phyloP scores from a whole-genome alignment of 2,329 filamentous ascomycete genomes.

The Nothophaeocryptopus gaeumannii region DNA sequence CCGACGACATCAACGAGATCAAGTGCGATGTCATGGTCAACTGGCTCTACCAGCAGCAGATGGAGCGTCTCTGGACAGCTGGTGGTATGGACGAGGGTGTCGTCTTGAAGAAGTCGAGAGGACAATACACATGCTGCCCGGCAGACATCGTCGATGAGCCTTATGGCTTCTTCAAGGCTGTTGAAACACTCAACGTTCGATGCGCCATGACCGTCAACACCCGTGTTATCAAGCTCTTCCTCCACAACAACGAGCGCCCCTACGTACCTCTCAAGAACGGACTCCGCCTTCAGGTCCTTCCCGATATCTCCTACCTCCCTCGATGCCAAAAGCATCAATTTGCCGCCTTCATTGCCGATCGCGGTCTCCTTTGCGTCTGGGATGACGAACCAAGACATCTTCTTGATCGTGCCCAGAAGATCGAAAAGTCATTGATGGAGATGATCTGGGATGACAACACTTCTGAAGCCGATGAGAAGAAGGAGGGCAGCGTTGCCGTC shows the following conservation, averaged over 20 bases:
- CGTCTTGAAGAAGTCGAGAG: constrained; percentile 52
- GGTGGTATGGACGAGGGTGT: constrained; percentile 53
- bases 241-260: constrained; percentile 49
- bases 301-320: constrained; percentile 56
- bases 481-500: constrained; percentile 39
- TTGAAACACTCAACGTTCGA: constrained; percentile 53
- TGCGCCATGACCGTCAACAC: constrained; percentile 61
- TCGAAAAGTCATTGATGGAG: constrained; percentile 55
- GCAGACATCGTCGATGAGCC: constrained; percentile 45
- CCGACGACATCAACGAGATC: constrained; percentile 51
- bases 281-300: constrained; percentile 61
- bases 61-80: constrained; percentile 54
- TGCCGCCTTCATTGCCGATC: constrained; percentile 61
- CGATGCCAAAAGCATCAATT: constrained; percentile 64
- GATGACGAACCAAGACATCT: constrained; percentile 60
- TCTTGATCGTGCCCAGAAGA: constrained; percentile 50
- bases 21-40: constrained; percentile 63
- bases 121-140: constrained; percentile 53
- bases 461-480: constrained; percentile 44
- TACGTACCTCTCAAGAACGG: constrained; percentile 60
- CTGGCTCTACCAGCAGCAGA: constrained; percentile 61
- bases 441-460: constrained; percentile 56
- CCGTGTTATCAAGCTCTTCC: constrained; percentile 60
- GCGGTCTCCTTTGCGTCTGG: constrained; percentile 61
- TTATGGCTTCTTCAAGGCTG: constrained; percentile 51